Conservation (phyloP, 257 asterid genomes). For the Gentiana straminea region DNA sequence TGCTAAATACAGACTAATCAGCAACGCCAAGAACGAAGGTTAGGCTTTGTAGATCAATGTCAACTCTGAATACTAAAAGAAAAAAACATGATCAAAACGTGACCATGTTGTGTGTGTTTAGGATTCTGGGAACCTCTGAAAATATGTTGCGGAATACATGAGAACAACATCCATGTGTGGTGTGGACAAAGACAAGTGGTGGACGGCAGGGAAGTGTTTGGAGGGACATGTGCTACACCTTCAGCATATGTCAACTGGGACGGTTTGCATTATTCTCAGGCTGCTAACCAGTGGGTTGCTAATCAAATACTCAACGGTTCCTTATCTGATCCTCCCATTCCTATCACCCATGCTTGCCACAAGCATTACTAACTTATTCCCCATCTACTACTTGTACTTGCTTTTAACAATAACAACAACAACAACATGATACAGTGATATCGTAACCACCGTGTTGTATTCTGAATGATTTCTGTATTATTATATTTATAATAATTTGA, state of each 20-base stretch:
- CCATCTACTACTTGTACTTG: too few species aligned
- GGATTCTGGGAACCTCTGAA: conserved; percentile 32
- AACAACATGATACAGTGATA: too few species aligned
- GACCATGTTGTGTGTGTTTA: conserved; percentile 3
- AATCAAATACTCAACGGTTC: conserved; percentile 29
- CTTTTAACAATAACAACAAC: too few species aligned
- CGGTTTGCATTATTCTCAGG: conserved; percentile 31
- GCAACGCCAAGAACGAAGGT: conserved; percentile 29
- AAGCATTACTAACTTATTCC: conserved; percentile 12
- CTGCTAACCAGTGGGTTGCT: conserved; percentile 41
- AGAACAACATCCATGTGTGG: conserved; percentile 19
- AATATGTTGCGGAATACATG: conserved; percentile 37
- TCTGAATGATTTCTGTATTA: too few species aligned
- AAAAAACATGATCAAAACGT: background rate
- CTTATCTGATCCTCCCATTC: conserved; percentile 28
- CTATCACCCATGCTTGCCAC: conserved; percentile 26
- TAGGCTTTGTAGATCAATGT: background rate
- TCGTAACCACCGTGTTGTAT: too few species aligned
- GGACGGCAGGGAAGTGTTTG: conserved; percentile 25
- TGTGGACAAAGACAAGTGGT: conserved; percentile 26
- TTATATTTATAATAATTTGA: too few species aligned
- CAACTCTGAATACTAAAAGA: background rate
- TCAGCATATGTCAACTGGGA: conserved; percentile 35
- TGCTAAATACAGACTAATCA: conserved; percentile 31
- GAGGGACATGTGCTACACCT: conserved; percentile 29